These are phyloP conservation scores for Globisporangium orthogonon DNA, from an alignment of 352 stramenopile genomes.

Conservation along the genomic window DNA sequence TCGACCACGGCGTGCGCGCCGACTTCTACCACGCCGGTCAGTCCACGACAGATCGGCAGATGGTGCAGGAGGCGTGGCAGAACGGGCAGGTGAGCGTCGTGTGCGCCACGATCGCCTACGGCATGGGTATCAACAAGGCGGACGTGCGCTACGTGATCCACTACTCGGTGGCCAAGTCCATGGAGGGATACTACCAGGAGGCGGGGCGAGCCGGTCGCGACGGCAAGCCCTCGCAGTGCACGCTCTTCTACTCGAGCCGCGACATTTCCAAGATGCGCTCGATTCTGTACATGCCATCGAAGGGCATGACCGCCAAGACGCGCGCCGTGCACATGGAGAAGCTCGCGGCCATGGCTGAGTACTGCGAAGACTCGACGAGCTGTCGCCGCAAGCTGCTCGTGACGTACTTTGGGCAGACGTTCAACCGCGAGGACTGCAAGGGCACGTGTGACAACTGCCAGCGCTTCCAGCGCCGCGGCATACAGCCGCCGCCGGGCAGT, in stretches of 20 bases:
- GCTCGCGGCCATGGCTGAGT: constrained; percentile 69
- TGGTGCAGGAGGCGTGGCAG: constrained; percentile 76
- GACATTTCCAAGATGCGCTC: constrained; percentile 83
- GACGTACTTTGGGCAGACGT: constrained; percentile 76
- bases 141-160: constrained; percentile 93
- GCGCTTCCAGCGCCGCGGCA: constrained; percentile 4
- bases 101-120: constrained; percentile 94
- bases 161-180: constrained; percentile 87
- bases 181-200: constrained; percentile 99
- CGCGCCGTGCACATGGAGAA: constrained; percentile 72
- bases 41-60: constrained; percentile 65
- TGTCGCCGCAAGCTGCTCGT: constrained; percentile 73
- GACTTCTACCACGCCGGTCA: constrained; percentile 92
- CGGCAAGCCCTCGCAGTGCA: constrained; percentile 87
- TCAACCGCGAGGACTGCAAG: constrained; percentile 54
- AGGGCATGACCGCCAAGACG: constrained; percentile 72
- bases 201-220: constrained; percentile 94
- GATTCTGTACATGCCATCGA: constrained; percentile 72
- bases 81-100: constrained; percentile 84
- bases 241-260: constrained; percentile 84
- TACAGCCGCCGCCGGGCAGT: not conserved
- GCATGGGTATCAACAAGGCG: constrained; percentile 95
- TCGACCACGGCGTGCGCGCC: constrained; percentile 78
- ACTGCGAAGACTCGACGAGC: constrained; percentile 68
- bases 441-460: constrained; percentile 21